phyloP scores from a whole-genome alignment of 768 basidiomycete genomes.

The Trametes elegans region DNA sequence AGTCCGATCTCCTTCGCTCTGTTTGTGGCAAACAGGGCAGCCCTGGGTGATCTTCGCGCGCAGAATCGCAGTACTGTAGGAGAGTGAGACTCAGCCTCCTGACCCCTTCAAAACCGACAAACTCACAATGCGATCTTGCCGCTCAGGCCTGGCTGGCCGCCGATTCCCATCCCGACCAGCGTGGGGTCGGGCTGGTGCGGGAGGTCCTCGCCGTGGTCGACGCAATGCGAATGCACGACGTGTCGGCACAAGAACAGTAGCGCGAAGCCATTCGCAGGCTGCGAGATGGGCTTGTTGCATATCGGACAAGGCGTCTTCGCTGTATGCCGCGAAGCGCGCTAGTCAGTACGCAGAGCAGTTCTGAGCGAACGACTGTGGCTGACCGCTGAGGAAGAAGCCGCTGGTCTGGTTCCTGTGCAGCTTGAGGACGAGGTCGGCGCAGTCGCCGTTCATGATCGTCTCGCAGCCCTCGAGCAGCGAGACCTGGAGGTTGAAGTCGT shows the following conservation, averaged over 20 bases:
- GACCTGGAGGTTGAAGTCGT: slow-evolving; percentile 93
- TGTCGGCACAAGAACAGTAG: slow-evolving; percentile 88
- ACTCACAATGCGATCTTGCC: slow-evolving; percentile 82
- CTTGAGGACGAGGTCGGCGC: slow-evolving; percentile 61
- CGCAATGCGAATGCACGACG: slow-evolving; percentile 78
- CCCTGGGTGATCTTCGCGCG: slow-evolving; percentile 60
- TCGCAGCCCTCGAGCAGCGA: slow-evolving; percentile 92
- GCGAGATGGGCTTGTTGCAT: slow-evolving; percentile 59
- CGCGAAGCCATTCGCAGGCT: slow-evolving; percentile 56
- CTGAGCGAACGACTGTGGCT: slow-evolving; percentile 27
- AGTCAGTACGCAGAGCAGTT: background rate
- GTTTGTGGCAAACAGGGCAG: slow-evolving; percentile 76
- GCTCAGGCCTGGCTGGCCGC: slow-evolving; percentile 46
- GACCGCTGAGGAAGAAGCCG: slow-evolving; percentile 77
- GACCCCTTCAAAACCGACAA: background rate
- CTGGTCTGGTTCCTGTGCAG: slow-evolving; percentile 76
- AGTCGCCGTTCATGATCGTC: slow-evolving; percentile 82
- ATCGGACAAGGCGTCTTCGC: slow-evolving; percentile 66
- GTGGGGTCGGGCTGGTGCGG: slow-evolving; percentile 59
- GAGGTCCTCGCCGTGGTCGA: slow-evolving; percentile 61
- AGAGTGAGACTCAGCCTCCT: too few species aligned
- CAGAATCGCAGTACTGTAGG: slow-evolving; percentile 63
- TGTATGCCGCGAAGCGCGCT: slow-evolving; percentile 30
- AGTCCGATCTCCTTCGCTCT: slow-evolving; percentile 45
- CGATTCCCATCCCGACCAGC: slow-evolving; percentile 43